phyloP scores from a whole-genome alignment of 208 protist genomes.

The Trypanosoma scelopori region DNA sequence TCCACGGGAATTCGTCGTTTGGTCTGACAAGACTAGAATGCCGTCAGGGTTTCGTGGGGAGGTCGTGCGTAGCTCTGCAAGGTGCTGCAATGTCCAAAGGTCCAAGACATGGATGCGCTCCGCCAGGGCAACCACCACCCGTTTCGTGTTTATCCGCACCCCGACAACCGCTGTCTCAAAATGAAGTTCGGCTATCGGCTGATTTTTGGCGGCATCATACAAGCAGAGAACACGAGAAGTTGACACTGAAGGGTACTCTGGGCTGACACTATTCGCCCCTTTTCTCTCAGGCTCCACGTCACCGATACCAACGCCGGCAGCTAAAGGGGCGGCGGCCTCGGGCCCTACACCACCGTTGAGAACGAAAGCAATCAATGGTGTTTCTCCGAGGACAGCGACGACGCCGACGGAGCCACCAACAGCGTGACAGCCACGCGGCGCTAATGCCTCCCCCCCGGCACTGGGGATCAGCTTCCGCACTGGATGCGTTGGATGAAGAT shows the following conservation, averaged over 20 bases:
- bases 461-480: constrained; percentile 20
- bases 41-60: constrained; percentile 43
- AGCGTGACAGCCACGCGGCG: constrained; percentile 4
- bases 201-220: constrained; percentile 40
- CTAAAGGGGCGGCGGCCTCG: neutral
- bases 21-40: constrained; percentile 43
- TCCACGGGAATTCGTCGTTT: constrained; percentile 21
- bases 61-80: constrained; percentile 53
- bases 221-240: constrained; percentile 35
- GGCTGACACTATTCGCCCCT: neutral
- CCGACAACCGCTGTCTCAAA: constrained; percentile 52
- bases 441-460: constrained; percentile 4
- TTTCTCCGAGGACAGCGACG: constrained; percentile 50
- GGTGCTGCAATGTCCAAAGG: constrained; percentile 43
- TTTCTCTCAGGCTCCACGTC: neutral
- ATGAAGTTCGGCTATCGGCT: constrained; percentile 53
- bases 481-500: neutral
- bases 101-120: constrained; percentile 72
- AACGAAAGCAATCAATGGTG: constrained; percentile 53
- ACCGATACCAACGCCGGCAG: neutral
- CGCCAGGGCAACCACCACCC: constrained; percentile 43
- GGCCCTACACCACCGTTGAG: constrained; percentile 23
- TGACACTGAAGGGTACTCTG: neutral
- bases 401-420: constrained; percentile 38
- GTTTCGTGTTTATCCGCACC: constrained; percentile 42